These are phyloP conservation scores for Pyrenophora seminiperda DNA, from an alignment of 2,329 filamentous ascomycete species.

Conservation along the genomic window DNA sequence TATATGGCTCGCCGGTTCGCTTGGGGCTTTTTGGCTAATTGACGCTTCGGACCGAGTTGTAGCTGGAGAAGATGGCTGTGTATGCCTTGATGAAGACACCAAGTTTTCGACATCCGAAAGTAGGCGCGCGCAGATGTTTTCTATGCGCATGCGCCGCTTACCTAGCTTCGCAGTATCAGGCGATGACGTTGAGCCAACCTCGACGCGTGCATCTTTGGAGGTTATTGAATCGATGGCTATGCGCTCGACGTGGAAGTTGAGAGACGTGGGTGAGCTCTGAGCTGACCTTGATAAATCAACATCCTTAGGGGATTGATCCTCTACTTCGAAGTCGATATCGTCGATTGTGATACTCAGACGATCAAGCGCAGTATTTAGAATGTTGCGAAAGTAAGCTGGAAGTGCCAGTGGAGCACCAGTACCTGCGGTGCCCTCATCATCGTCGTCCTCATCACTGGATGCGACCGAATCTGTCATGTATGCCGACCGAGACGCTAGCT, in stretches of 20 bases:
- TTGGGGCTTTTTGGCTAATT: conserved; percentile 22
- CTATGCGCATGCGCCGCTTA: conserved; percentile 68
- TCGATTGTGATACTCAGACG: conserved; percentile 70
- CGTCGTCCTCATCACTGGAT: conserved; percentile 66
- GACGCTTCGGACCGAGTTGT: conserved; percentile 53
- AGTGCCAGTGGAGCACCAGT: conserved; percentile 72
- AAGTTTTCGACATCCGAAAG: conserved; percentile 72
- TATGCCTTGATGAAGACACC: conserved; percentile 62
- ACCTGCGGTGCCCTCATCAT: conserved; percentile 65
- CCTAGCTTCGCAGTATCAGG: conserved; percentile 59
- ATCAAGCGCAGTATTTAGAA: conserved; percentile 75
- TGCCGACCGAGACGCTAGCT: conserved; percentile 66
- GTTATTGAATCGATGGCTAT: conserved; percentile 69
- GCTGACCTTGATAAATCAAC: conserved; percentile 58
- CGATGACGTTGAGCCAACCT: conserved; percentile 21
- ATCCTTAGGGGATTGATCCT: conserved; percentile 56
- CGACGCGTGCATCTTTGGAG: conserved; percentile 30
- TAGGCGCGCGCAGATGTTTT: conserved; percentile 66
- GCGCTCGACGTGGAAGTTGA: conserved; percentile 68
- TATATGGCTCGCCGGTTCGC: conserved; percentile 24
- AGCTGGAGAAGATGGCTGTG: conserved; percentile 64
- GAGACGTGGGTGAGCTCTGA: conserved; percentile 61
- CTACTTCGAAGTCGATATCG: conserved; percentile 68
- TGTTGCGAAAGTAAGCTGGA: conserved; percentile 71
- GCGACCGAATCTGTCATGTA: conserved; percentile 66